Evolutionary conservation across 257 asterid genomes (phyloP).

Genomic region (Solanum corneliomulleri): DNA sequence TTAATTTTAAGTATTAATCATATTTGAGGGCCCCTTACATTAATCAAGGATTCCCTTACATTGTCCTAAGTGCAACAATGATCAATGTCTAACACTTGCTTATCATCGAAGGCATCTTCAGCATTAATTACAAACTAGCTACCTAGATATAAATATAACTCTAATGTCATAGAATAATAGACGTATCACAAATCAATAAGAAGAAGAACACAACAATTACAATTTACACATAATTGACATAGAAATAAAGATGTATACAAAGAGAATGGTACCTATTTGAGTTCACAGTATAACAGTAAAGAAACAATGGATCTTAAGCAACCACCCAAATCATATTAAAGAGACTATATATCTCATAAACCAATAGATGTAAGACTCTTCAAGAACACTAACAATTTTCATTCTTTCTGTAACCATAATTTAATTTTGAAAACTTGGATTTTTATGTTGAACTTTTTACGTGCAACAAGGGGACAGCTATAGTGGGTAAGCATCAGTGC

Average conservation of each 20-base stretch:
- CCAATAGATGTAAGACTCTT: background rate
- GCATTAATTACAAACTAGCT: background rate
- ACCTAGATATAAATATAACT: background rate
- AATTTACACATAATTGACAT: background rate
- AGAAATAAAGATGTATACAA: background rate
- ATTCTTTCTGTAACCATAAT: background rate
- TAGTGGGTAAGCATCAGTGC: background rate
- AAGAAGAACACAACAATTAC: background rate
- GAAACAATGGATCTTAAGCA: background rate
- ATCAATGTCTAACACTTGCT: background rate
- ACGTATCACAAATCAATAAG: background rate
- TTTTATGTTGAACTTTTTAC: background rate
- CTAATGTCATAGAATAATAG: background rate
- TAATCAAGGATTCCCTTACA: background rate
- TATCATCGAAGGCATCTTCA: background rate
- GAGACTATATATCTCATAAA: background rate
- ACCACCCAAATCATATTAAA: background rate
- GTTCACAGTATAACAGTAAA: background rate
- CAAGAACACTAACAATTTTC: background rate
- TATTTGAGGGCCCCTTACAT: background rate
- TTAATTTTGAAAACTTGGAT: background rate
- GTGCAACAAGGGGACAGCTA: background rate
- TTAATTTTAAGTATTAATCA: background rate
- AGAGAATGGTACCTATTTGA: background rate
- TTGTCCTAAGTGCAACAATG: background rate